Conservation (phyloP, 371 early-diverging fungal genomes). For the Mortierella sp. region DNA sequence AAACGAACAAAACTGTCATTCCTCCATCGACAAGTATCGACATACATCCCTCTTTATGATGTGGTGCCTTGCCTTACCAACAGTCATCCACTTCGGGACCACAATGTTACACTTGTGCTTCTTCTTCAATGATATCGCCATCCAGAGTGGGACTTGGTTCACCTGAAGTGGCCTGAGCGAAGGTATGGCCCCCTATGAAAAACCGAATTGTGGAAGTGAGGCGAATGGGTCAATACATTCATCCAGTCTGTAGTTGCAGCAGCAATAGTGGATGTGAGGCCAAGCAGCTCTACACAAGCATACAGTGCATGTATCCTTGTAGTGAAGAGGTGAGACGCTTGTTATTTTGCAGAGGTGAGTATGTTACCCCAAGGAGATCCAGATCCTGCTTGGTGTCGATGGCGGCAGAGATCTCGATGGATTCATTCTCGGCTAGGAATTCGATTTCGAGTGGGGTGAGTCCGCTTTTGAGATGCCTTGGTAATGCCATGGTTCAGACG, state of each 20-base stretch:
- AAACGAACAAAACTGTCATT: no score
- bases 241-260: no score
- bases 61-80: constrained; percentile 59
- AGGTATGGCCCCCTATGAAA: constrained; percentile 69
- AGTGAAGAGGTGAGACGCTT: neutral
- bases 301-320: neutral
- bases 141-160: constrained; percentile 86
- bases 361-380: constrained; percentile 70
- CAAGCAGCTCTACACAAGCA: no score
- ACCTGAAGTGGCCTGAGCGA: constrained; percentile 82
- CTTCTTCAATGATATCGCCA: constrained; percentile 85
- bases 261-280: no score
- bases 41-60: neutral
- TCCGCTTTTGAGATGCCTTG: constrained; percentile 63
- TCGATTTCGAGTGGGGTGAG: constrained; percentile 88
- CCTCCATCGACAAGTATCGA: no score
- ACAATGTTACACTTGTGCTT: constrained; percentile 83
- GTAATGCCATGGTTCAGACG: constrained; percentile 66
- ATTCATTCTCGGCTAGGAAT: constrained; percentile 83
- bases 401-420: constrained; percentile 76
- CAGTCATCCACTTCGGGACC: constrained; percentile 86
- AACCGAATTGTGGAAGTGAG: neutral
- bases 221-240: neutral
- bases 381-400: constrained; percentile 66
- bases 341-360: neutral